Conservation (phyloP, 805 yeast species). For the Suhomyces tanzawaensis region DNA sequence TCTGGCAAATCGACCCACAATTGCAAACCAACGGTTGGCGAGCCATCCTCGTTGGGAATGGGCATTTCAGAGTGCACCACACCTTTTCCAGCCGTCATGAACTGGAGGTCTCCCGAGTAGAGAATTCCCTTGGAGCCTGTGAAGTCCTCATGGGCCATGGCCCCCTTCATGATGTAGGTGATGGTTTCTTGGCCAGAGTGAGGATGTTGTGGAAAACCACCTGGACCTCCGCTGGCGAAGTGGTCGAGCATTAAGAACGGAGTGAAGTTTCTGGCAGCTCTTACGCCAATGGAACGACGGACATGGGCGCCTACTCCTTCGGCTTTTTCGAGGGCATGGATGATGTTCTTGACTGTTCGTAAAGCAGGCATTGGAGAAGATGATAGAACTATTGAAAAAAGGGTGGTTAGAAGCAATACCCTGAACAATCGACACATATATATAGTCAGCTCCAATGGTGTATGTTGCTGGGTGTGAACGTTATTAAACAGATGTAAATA, state of each 20-base stretch:
- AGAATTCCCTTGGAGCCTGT: constrained; percentile 80
- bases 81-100: constrained; percentile 92
- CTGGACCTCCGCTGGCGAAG: constrained; percentile 59
- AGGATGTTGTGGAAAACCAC: constrained; percentile 83
- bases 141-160: constrained; percentile 80
- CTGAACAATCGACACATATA: constrained; percentile 1
- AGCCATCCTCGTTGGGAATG: constrained; percentile 46
- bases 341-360: constrained; percentile 32
- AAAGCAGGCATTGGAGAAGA: constrained; percentile 3
- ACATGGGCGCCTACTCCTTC: constrained; percentile 91
- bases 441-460: too few species aligned
- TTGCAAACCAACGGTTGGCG: constrained; percentile 64
- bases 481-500: too few species aligned
- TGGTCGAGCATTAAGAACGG: constrained; percentile 85
- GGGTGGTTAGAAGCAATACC: not conserved
- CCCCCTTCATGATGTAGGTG: constrained; percentile 63
- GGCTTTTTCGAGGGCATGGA: constrained; percentile 61
- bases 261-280: constrained; percentile 65
- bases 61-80: constrained; percentile 89
- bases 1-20: constrained; percentile 85
- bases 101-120: constrained; percentile 81
- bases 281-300: constrained; percentile 74
- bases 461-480: too few species aligned
- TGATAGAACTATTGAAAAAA: not conserved
- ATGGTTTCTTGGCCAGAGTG: constrained; percentile 84